Percentiles rank a stretch among this genome's conserved stretches.
Evolutionary conservation across 2,329 filamentous ascomycete species (phyloP).

Genomic region (Pseudonectria foliicola): DNA sequence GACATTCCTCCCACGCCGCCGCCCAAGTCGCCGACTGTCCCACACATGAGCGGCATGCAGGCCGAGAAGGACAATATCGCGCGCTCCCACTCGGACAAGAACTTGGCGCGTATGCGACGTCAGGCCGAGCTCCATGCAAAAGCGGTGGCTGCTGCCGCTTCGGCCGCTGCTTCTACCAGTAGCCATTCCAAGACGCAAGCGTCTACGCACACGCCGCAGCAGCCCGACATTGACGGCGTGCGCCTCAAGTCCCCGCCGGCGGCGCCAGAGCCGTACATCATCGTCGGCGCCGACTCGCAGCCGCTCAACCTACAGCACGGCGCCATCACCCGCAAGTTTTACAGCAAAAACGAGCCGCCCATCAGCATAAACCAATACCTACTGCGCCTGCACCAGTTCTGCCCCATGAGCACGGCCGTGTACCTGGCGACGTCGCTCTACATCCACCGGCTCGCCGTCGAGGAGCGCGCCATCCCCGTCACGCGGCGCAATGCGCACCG

Average conservation of each 20-base stretch:
- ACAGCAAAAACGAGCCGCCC: slow-evolving; percentile 77
- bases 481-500: slow-evolving; percentile 82
- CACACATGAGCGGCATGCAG: slow-evolving; percentile 58
- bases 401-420: slow-evolving; percentile 87
- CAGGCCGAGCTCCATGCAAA: slow-evolving; percentile 30
- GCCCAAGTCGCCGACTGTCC: slow-evolving; percentile 53
- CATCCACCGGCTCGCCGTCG: slow-evolving; percentile 73
- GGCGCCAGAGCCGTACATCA: slow-evolving; percentile 44
- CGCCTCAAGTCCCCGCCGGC: slow-evolving; percentile 31
- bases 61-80: slow-evolving; percentile 55
- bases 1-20: slow-evolving; percentile 78
- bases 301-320: slow-evolving; percentile 72
- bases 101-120: slow-evolving; percentile 37
- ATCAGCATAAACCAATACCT: slow-evolving; percentile 82
- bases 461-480: slow-evolving; percentile 71
- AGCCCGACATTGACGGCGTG: slow-evolving; percentile 44
- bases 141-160: not conserved
- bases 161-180: too few relatives aligned
- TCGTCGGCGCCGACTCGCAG: slow-evolving; percentile 63
- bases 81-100: slow-evolving; percentile 50
- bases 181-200: slow-evolving; percentile 2
- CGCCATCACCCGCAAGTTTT: slow-evolving; percentile 86
- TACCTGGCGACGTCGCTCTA: slow-evolving; percentile 86
- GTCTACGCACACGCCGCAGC: not conserved
- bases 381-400: slow-evolving; percentile 78